Evolutionary conservation across 2,329 filamentous ascomycete species (phyloP), one percentile per base, ranked within the genome.

Genomic region (Epichloe sp.): DNA sequence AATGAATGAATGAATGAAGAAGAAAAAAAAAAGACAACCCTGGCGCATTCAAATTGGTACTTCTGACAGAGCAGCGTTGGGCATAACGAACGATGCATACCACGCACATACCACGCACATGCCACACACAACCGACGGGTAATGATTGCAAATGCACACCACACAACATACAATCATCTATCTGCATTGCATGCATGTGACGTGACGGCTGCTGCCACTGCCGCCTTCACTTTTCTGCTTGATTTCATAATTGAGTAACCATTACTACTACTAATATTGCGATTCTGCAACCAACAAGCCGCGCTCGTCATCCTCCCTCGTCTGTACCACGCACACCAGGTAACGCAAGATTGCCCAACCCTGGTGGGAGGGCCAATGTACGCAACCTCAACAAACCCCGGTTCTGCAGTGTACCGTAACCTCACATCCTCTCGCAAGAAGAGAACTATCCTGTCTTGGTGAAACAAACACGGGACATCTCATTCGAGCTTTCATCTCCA

Each of bases 321-420:
- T 26, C 23, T 46, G 48, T 46, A 23, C 43, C 12, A 50, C 48
- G 31, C 48, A 50, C 37, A 41, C 26, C 5, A 38, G 23, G 31
- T 11, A 14, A 50, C 37, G 41, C 42, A 23, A 50, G 43, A 45
- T 45, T 50, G 43, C 42, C 43, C 36, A 40, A 45, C 48, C 10
- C 14, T 34, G 48, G 45, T 17, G 36, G n/a, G 23, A 10, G 48
- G 5, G 23, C n/a, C 36, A 34, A 46, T n/a, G 34, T 23, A n/a
- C 37, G 48, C 48, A 50, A 36, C 36, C 43, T 46, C 23, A 35
- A 23, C 35, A 11, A n/a, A 40, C 1, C 36, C 36, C 19, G 10
- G 26, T 23, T 44, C 17, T 26, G 40, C 34, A 49, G 26, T 19
- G 37, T n/a, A 38, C 14, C 40, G 6, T 5, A 15, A 46, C 15